phyloP scores from a whole-genome alignment of 2,329 filamentous ascomycete genomes.

The Thielaviopsis ethacetica region DNA sequence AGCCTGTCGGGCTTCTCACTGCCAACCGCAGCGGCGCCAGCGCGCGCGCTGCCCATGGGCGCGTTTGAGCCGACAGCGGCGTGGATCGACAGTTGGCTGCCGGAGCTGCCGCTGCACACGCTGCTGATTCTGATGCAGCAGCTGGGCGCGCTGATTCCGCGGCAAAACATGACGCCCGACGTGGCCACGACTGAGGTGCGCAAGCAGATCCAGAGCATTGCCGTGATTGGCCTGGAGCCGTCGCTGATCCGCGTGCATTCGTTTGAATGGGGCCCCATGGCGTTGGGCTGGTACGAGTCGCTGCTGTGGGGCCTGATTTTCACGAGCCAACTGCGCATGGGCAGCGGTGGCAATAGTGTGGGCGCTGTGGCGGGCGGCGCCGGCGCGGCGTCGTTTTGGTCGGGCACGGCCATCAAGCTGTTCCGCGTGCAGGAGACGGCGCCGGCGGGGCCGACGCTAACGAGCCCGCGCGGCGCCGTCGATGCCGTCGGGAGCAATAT shows the following conservation, averaged over 20 bases:
- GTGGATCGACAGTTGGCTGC: conserved; percentile 93
- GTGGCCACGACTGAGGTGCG: conserved; percentile 29
- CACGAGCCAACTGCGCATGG: conserved; percentile 72
- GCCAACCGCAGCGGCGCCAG: conserved; percentile 15
- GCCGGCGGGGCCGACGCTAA: conserved; percentile 61
- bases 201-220: conserved; percentile 39
- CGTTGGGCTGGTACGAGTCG: conserved; percentile 90
- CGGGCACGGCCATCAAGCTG: conserved; percentile 70
- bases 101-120: conserved; percentile 76
- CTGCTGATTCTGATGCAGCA: conserved; percentile 62
- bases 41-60: conserved; percentile 20
- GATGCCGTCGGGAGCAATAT: conserved; percentile 87
- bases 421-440: conserved; percentile 82
- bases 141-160: conserved; percentile 39
- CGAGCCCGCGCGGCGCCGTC: conserved; percentile 76
- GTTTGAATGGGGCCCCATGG: conserved; percentile 85
- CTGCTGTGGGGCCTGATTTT: conserved; percentile 90
- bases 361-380: conserved; percentile 47
- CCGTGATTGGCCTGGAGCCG: conserved; percentile 57
- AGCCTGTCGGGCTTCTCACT: conserved; percentile 58
- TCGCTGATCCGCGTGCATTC: conserved; percentile 63
- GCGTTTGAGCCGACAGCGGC: conserved; percentile 62
- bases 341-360: conserved; percentile 74
- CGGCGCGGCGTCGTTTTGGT: conserved; percentile 65
- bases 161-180: conserved; percentile 29